Evolutionary conservation across 2,329 filamentous ascomycete genomes (phyloP).

Genomic region (Arthrobotrys sinensis): DNA sequence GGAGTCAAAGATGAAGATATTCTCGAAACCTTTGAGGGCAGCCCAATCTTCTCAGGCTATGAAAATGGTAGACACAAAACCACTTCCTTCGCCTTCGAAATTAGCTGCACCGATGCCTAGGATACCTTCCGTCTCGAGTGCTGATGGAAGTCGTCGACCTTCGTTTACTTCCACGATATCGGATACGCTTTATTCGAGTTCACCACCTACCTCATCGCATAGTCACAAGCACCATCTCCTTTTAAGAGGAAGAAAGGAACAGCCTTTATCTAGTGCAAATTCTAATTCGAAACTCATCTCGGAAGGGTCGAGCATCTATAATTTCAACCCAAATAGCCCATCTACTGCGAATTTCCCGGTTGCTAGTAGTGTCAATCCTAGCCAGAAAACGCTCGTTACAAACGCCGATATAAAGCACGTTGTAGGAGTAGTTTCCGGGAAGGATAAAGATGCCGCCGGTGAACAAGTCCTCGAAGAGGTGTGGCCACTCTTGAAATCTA

Average conservation of each 20-base stretch:
- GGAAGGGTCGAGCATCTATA: conserved; percentile 62
- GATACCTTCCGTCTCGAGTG: conserved; percentile 48
- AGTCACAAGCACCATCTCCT: conserved; percentile 76
- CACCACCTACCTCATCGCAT: conserved; percentile 64
- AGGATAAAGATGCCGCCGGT: conserved; percentile 76
- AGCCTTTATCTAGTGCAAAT: conserved; percentile 57
- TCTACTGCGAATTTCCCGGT: conserved; percentile 74
- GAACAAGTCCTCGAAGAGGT: conserved; percentile 78
- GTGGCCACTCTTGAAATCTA: conserved; percentile 84
- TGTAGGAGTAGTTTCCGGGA: conserved; percentile 82
- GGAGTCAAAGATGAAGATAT: conserved; percentile 79
- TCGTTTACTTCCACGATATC: conserved; percentile 70
- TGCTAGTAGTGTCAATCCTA: conserved; percentile 61
- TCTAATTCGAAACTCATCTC: conserved; percentile 59
- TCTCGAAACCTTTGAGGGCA: conserved; percentile 73
- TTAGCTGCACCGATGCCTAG: conserved; percentile 46
- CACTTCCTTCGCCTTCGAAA: conserved; percentile 57
- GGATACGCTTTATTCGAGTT: conserved; percentile 59
- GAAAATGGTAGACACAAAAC: conserved; percentile 62
- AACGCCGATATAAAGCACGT: conserved; percentile 81
- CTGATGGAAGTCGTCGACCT: conserved; percentile 65
- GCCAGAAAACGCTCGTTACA: conserved; percentile 76
- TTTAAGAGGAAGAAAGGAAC: conserved; percentile 74
- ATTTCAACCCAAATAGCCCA: conserved; percentile 60
- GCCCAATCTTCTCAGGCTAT: conserved; percentile 51